A percentile compares a stretch with the other conserved stretches of the same genome.
These are phyloP conservation scores for Colletotrichum viniferum DNA, from an alignment of 2,329 filamentous ascomycete species.

Conservation along the genomic window DNA sequence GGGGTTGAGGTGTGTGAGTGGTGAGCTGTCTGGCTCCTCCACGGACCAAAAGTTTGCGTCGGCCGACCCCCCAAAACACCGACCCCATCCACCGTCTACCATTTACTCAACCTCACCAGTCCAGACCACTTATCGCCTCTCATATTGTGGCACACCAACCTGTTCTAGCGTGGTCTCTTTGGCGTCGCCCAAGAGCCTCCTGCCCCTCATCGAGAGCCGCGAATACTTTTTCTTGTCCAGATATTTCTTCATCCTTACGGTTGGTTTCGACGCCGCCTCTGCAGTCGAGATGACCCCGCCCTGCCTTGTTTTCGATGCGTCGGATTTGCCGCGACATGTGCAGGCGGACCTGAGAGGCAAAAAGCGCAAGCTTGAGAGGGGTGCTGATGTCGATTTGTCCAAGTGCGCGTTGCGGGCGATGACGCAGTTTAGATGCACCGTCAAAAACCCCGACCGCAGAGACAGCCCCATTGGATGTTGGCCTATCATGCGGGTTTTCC, in stretches of 20 bases:
- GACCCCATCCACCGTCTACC: not conserved
- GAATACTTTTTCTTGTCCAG: conserved; percentile 23
- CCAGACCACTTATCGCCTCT: not conserved
- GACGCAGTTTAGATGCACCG: conserved; percentile 65
- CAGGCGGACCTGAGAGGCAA: conserved; percentile 54
- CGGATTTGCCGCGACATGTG: conserved; percentile 52
- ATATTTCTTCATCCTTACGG: conserved; percentile 30
- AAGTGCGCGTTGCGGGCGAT: conserved; percentile 62
- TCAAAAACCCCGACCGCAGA: conserved; percentile 49
- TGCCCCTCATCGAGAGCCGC: conserved; percentile 43
- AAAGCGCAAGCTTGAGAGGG: conserved; percentile 53
- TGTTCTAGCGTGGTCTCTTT: conserved; percentile 64
- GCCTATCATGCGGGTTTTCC: conserved; percentile 63
- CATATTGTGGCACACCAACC: conserved; percentile 43
- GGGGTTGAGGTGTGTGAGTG: not conserved
- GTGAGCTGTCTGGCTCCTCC: not conserved
- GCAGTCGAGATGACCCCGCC: conserved; percentile 61
- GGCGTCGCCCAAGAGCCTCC: conserved; percentile 56
- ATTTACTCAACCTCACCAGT: not conserved
- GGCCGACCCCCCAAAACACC: not conserved
- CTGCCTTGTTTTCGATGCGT: conserved; percentile 57
- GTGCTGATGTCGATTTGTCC: conserved; percentile 52
- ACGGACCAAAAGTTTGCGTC: not conserved
- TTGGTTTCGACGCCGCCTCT: not conserved
- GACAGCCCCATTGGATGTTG: conserved; percentile 58